Base-by-base conservation (phyloP, 2,329 filamentous ascomycete species). In the Tolypocladium nubicola region DNA sequence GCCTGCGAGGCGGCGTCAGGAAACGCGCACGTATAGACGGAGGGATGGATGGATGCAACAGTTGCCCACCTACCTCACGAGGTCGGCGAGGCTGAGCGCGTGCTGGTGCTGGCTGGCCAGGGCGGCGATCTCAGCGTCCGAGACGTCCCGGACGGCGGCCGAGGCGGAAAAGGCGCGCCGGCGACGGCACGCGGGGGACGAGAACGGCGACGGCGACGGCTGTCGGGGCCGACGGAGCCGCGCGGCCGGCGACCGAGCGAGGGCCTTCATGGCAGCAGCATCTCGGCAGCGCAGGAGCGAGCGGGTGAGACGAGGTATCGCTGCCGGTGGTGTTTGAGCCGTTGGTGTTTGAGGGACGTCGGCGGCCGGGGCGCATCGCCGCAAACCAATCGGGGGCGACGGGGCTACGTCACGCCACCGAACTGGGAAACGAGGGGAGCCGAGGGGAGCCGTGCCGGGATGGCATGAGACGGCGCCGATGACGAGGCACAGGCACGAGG, bases 101-200 rank as follows among this genome's bases (percentile, higher is more conserved):
- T 95, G 89, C 55, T 96, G 82, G 40, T 87, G 85, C 67, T 88
- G 85, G 58, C 85, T 84, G 38, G 92, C 90, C 52, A 97, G 82
- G 47, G 82, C 83, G 52, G 86, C 82, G 62, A 97, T 89, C 68
- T 94, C 88, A 61, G 88, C 84, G 68, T 93, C 88, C 43, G 82
- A 80, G 21, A 84, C 80, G 52, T 53, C 21, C 21, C n/a, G 39
- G 23, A 13, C 19, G 9, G 30, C n/a, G 3, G 30, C 14, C 6
- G 41, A 14, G 0, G 23, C 19, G 37, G 43, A 41, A 8, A 39
- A 43, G 7, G 26, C 23, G 23, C 23, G 23, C 23, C 23, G 23
- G 23, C 23, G 8, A 8, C 35, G 40, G 10, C 52, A 54, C 23
- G 47, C 9, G 1, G 30, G 19, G 1, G 21, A 7, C 19, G 26